Evolutionary conservation across 495 filamentous ascomycete species (phyloP).

Genomic region (Aspergillus homomorphus): DNA sequence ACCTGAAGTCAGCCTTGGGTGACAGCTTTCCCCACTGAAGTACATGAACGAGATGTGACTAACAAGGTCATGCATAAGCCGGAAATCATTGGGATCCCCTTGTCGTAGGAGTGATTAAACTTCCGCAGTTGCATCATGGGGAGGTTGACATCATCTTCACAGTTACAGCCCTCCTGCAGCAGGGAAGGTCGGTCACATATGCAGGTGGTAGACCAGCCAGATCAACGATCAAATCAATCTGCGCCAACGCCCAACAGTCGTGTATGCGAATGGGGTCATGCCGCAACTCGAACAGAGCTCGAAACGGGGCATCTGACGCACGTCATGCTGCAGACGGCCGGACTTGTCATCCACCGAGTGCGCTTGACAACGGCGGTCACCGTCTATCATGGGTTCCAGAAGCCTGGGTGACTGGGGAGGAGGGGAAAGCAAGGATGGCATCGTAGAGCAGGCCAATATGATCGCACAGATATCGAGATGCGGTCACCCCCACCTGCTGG

Average conservation of each 20-base stretch:
- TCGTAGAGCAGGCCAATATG: conserved; percentile 9
- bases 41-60: conserved; percentile 14
- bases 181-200: conserved; percentile 19
- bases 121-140: conserved; percentile 28
- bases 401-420: conserved; percentile 5
- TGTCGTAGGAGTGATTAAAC: conserved; percentile 26
- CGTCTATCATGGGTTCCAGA: conserved; percentile 17
- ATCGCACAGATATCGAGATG: conserved; percentile 16
- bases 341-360: conserved; percentile 14
- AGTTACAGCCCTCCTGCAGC: conserved; percentile 8
- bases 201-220: conserved; percentile 23
- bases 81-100: conserved; percentile 19
- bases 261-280: conserved; percentile 20
- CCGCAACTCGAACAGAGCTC: conserved; percentile 24
- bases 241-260: conserved; percentile 28
- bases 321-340: conserved; percentile 17
- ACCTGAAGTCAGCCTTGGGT: conserved; percentile 19
- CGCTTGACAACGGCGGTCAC: conserved; percentile 5
- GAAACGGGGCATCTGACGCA: conserved; percentile 26
- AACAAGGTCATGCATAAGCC: conserved; percentile 18
- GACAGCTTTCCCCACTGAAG: conserved; percentile 12
- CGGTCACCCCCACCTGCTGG: conserved; percentile 2
- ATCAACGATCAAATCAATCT: conserved; percentile 27
- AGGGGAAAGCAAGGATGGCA: conserved; percentile 11
- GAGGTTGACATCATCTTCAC: conserved; percentile 36